phyloP scores from a whole-genome alignment of 306 rosid genomes.

The Inga leiocalycina region DNA sequence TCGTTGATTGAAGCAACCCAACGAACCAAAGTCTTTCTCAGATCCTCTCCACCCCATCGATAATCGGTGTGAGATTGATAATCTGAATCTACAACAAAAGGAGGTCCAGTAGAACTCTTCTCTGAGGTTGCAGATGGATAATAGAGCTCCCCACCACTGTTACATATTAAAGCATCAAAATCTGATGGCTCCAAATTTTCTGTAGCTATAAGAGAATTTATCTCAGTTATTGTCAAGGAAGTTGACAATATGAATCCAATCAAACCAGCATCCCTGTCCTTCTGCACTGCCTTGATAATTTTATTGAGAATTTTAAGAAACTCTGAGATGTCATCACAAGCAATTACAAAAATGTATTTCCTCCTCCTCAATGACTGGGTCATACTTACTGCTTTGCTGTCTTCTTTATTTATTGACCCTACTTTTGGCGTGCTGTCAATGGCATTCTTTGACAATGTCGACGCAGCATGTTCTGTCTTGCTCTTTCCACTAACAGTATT shows the following conservation, averaged over 20 bases:
- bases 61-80: constrained; percentile 93
- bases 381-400: constrained; percentile 52
- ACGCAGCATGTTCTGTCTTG: constrained; percentile 76
- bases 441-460: constrained; percentile 84
- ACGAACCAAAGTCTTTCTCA: constrained; percentile 88
- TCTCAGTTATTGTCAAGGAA: constrained; percentile 82
- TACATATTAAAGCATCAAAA: constrained; percentile 95
- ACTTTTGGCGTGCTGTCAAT: constrained; percentile 66
- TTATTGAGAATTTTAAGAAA: constrained; percentile 66
- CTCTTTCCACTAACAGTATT: constrained; percentile 56
- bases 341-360: constrained; percentile 75
- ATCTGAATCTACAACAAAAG: constrained; percentile 89
- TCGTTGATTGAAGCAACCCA: constrained; percentile 72
- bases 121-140: constrained; percentile 68
- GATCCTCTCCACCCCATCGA: constrained; percentile 99
- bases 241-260: constrained; percentile 91
- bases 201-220: constrained; percentile 69
- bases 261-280: constrained; percentile 78
- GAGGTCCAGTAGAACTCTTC: constrained; percentile 26
- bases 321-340: constrained; percentile 32
- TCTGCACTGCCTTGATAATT: constrained; percentile 64
- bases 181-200: constrained; percentile 75
- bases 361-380: constrained; percentile 91
- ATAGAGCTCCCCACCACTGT: constrained; percentile 95
- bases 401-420: constrained; percentile 52